Evolutionary conservation across 1,139 yeast genomes (phyloP), one percentile per base, ranked within the genome.

Genomic region (Lodderomyces theae): DNA sequence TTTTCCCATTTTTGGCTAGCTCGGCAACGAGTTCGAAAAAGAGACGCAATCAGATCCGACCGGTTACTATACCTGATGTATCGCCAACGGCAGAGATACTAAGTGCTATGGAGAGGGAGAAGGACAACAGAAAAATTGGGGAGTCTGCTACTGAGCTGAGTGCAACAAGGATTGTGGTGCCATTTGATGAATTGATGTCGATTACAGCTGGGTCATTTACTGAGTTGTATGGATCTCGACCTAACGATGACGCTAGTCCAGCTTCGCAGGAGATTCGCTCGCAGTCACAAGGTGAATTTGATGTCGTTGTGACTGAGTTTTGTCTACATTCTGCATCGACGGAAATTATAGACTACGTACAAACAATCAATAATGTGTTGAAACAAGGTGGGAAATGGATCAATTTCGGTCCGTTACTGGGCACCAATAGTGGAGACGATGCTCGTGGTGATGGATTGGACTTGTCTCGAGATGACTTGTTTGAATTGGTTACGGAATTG

Each of bases 191-290:
- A 6, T 62, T 79, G 33, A 79, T 88, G 84, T 77, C 88, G 0
- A 85, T 88, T 77, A 74, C 82, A 0, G 82, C 90, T 0, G 96
- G 96, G 0, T 82, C 89, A 0, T 88, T 89, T 60, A 72, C 76
- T 5, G 95, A 86, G 48, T 64, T 86, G 18, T 88, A 86, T 55
- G 92, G 90, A 0, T 79, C 84, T 0, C 28, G 19, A 2, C 13
- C 33, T 6, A 33, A 8, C 6, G 15, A 18, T 9, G 15, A 18
- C 19, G 24, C 10, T 16, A 21, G 12, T 9, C 10, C 18, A 8
- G 31, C 31, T 15, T 28, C 31, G 15, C 37, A 39, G 60, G 66
- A 58, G 1, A 47, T 51, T 2, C 23, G 35, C 3, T 15, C 31
- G n/a, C 19, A 34, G 24, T 21, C 32, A 3, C 17, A 30, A 17